Evolutionary conservation across 345 rosid genomes (phyloP).

Genomic region (Euphorbia lathyris): DNA sequence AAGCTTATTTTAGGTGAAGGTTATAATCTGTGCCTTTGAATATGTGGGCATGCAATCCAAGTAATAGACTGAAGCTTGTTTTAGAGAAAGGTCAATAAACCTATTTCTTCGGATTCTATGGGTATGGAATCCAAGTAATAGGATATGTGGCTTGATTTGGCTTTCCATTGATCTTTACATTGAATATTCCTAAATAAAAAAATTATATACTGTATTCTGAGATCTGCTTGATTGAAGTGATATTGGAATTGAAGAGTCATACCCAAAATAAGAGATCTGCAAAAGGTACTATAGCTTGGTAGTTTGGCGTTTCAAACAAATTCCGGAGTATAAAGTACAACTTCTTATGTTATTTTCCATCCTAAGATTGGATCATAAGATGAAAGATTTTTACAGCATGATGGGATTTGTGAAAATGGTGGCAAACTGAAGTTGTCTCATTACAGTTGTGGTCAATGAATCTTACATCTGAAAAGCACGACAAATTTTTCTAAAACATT

Average conservation of each 20-base stretch:
- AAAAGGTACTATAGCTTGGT: background rate
- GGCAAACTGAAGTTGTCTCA: background rate
- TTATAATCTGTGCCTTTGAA: background rate
- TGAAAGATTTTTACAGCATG: background rate
- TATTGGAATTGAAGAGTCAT: background rate
- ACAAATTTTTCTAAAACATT: background rate
- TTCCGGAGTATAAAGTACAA: background rate
- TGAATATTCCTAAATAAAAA: background rate
- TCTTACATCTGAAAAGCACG: background rate
- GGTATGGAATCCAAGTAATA: background rate
- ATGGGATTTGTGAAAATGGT: background rate
- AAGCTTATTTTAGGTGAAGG: background rate
- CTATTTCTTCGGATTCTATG: background rate
- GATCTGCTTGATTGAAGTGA: background rate
- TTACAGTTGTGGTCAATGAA: background rate
- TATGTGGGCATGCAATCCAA: background rate
- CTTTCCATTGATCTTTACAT: background rate
- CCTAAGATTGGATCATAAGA: background rate
- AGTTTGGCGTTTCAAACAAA: background rate
- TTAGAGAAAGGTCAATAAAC: background rate
- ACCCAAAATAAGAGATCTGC: background rate
- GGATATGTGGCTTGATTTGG: background rate
- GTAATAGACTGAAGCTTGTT: background rate
- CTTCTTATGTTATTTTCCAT: background rate
- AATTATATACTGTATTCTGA: background rate